A percentile compares a stretch with the other conserved stretches of the same genome.
Evolutionary conservation across 2,329 filamentous ascomycete genomes (phyloP).

Genomic region (Calonectria pteridis): DNA sequence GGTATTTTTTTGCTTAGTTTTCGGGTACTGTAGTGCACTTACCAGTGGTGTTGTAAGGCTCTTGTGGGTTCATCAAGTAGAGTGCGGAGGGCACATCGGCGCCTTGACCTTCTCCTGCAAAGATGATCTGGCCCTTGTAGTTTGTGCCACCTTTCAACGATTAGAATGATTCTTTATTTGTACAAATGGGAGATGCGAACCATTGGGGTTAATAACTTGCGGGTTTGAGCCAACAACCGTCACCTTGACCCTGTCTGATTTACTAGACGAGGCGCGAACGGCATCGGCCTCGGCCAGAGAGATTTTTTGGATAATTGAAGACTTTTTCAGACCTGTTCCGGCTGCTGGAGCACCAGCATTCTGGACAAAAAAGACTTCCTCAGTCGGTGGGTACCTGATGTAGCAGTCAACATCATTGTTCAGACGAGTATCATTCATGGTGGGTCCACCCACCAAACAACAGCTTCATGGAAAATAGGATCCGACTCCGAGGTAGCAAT

Average conservation of each 20-base stretch:
- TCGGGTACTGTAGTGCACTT: constrained; percentile 11
- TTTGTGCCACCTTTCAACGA: constrained; percentile 58
- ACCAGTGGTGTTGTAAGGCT: constrained; percentile 66
- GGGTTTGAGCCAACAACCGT: constrained; percentile 57
- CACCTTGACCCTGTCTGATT: constrained; percentile 53
- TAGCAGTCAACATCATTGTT: background rate
- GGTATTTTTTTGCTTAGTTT: background rate
- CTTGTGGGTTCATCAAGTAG: constrained; percentile 45
- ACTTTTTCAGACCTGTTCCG: constrained; percentile 65
- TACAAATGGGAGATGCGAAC: constrained; percentile 43
- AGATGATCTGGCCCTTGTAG: constrained; percentile 62
- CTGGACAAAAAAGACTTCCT: constrained; percentile 68
- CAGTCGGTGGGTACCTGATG: constrained; percentile 54
- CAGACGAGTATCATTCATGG: too few species aligned
- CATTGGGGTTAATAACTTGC: constrained; percentile 63
- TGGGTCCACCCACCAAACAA: constrained; percentile 56
- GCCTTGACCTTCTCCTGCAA: constrained; percentile 64
- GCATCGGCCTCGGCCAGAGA: constrained; percentile 57
- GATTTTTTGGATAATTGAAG: constrained; percentile 64
- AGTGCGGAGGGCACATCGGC: constrained; percentile 44
- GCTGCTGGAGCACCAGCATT: constrained; percentile 61
- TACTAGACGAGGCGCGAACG: constrained; percentile 17
- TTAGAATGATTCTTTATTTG: background rate
- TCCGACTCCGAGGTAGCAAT: constrained; percentile 59
- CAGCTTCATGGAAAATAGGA: constrained; percentile 68